Conservation (phyloP, 805 yeast genomes). For the Lipomyces mesembrius region DNA sequence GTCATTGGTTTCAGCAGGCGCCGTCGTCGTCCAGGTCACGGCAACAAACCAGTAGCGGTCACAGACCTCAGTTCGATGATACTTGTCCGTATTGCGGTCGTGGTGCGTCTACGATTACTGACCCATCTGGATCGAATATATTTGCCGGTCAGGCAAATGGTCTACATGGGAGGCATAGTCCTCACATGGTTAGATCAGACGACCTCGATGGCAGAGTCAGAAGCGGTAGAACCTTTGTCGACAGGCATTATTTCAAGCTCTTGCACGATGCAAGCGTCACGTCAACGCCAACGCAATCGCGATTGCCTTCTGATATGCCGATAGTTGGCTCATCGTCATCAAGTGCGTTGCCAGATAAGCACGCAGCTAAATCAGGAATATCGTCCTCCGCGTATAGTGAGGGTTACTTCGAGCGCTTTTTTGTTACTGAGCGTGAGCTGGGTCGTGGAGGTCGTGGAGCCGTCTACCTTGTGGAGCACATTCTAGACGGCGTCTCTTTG, state of each 20-base stretch:
- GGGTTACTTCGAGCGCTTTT: slow-evolving; percentile 75
- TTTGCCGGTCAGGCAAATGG: neutral
- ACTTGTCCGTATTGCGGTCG: slow-evolving; percentile 22
- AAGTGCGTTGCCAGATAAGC: neutral
- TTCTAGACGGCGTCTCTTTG: slow-evolving; percentile 67
- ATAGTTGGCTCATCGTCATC: neutral
- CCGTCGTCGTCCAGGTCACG: neutral
- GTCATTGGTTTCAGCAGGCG: neutral
- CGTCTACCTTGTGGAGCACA: slow-evolving; percentile 82
- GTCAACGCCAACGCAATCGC: slow-evolving; percentile 1
- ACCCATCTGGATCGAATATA: neutral
- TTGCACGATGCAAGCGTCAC: slow-evolving; percentile 18
- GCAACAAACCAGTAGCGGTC: neutral
- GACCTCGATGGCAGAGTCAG: slow-evolving; percentile 6
- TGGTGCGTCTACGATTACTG: slow-evolving; percentile 6
- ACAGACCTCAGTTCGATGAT: neutral
- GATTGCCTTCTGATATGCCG: slow-evolving; percentile 9
- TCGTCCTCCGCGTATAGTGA: slow-evolving; percentile 71
- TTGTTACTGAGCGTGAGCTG: slow-evolving; percentile 60
- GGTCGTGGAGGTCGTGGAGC: slow-evolving; percentile 88
- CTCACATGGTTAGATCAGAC: neutral
- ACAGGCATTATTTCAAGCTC: slow-evolving; percentile 28
- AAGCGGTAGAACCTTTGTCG: slow-evolving; percentile 26
- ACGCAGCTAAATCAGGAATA: slow-evolving; percentile 38
- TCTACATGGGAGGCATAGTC: neutral